These are phyloP conservation scores for Aspergillus panamensis DNA, from an alignment of 495 filamentous ascomycete species.

Conservation along the genomic window DNA sequence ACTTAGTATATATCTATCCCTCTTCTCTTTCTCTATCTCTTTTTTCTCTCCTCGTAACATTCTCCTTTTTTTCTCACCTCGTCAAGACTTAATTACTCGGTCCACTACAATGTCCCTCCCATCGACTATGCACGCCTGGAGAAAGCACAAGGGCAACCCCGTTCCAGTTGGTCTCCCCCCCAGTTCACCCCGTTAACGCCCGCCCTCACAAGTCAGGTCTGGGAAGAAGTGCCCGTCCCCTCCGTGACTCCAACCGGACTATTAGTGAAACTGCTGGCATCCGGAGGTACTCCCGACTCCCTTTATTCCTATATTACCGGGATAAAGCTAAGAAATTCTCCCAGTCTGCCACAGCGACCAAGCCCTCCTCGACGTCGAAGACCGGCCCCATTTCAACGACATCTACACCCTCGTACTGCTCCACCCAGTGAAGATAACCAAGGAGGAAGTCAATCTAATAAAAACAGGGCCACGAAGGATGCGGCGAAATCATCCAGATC, in stretches of 20 bases:
- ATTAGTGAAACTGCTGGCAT: conserved; percentile 21
- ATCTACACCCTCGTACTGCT: conserved; percentile 21
- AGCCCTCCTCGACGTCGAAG: conserved; percentile 22
- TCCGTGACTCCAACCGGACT: conserved; percentile 12
- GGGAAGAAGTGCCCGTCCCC: conserved; percentile 21
- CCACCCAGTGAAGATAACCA: neutral
- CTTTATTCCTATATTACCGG: neutral
- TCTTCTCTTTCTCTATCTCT: neutral
- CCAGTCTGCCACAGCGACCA: conserved; percentile 26
- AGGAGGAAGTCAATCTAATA: no score
- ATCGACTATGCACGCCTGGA: conserved; percentile 23
- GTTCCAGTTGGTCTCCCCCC: conserved; percentile 8
- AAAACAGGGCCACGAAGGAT: conserved; percentile 26
- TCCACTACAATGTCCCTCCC: conserved; percentile 2
- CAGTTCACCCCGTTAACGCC: neutral
- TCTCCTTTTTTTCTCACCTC: no score
- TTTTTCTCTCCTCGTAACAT: no score
- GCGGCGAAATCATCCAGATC: conserved; percentile 24
- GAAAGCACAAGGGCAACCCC: conserved; percentile 24
- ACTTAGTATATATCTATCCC: neutral
- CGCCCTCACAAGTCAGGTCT: conserved; percentile 8
- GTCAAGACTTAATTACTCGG: no score
- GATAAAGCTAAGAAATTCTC: neutral
- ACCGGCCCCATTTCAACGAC: conserved; percentile 23
- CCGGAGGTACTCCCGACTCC: conserved; percentile 14